Evolutionary conservation across 1,284 basidiomycete genomes (phyloP), one percentile per base, ranked within the genome.

Genomic region (Ceratobasidium sp.): DNA sequence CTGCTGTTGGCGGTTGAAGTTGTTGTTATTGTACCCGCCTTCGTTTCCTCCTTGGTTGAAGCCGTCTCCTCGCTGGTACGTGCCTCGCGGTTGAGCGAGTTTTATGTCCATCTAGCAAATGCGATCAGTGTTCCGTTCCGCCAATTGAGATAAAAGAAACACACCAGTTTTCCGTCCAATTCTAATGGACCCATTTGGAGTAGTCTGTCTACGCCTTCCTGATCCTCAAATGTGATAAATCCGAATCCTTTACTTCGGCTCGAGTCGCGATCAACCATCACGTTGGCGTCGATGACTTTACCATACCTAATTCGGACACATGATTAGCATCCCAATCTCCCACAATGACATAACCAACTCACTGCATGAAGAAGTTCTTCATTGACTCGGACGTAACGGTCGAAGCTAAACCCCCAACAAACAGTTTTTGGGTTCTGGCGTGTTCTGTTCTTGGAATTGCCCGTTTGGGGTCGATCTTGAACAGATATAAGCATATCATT

Each of bases 221-320:
- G 93, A 78, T 96, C 92, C 36, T 84, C 85, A 77, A 98, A 97
- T 0, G 95, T 97, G 23, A 99, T 91, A 79, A 99, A 99, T 0
- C 97, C 97, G 77, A 98, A 99, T 4, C 97, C 97, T 80, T 99
- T 97, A 81, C 93, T 96, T 59, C 96, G 84, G 39, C 93, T 93
- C 18, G 95, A 98, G 80, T 98, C 95, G 65, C 96, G 92, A 81
- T 99, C 97, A 78, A 98, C 88, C 97, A 99, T 99, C 78, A 99
- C 94, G 0, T 96, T 98, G 61, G 96, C 95, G 80, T 99, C 97
- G 78, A 96, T 91, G 74, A 99, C 94, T 76, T 90, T 91, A 73
- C 97, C 97, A 78, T 84, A 87, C 58, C 67, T 70, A 53, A 28
- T 28, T 10, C 26, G 16, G 34, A 32, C n/a, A 34, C 32, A 32